Conservation (phyloP, 257 asterid species). For the Mitragyna speciosa region DNA sequence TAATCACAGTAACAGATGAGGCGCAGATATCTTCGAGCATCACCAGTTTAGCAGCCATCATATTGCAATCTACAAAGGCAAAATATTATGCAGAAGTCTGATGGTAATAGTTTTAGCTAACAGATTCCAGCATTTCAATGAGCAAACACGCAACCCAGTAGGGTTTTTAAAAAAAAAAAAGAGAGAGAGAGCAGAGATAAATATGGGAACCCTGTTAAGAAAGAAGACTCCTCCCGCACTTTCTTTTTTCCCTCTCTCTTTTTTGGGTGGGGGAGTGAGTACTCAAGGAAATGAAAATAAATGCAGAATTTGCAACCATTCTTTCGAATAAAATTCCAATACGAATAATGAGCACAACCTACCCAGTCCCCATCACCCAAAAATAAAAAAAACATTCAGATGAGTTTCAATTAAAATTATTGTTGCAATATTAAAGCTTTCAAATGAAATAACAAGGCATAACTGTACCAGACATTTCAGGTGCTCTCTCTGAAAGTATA, state of each 20-base stretch:
- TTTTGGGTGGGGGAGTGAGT: neutral
- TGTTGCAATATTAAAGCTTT: neutral
- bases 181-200: too few species aligned
- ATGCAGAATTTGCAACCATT: neutral
- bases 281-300: neutral
- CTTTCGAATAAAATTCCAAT: neutral
- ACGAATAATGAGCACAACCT: neutral
- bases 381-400: neutral
- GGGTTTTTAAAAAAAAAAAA: neutral
- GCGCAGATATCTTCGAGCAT: constrained; percentile 51
- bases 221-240: neutral
- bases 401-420: constrained; percentile 1
- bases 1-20: constrained; percentile 31
- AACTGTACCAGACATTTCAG: constrained; percentile 41
- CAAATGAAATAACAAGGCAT: constrained; percentile 16
- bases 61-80: constrained; percentile 42
- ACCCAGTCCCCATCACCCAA: neutral
- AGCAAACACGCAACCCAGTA: neutral
- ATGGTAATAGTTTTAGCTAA: neutral
- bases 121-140: neutral
- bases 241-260: neutral
- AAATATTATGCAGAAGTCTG: constrained; percentile 9
- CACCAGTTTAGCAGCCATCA: constrained; percentile 43
- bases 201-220: too few species aligned
- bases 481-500: constrained; percentile 42